Evolutionary conservation across 352 stramenopile species (phyloP).

Genomic region (Phytophthora pisi): DNA sequence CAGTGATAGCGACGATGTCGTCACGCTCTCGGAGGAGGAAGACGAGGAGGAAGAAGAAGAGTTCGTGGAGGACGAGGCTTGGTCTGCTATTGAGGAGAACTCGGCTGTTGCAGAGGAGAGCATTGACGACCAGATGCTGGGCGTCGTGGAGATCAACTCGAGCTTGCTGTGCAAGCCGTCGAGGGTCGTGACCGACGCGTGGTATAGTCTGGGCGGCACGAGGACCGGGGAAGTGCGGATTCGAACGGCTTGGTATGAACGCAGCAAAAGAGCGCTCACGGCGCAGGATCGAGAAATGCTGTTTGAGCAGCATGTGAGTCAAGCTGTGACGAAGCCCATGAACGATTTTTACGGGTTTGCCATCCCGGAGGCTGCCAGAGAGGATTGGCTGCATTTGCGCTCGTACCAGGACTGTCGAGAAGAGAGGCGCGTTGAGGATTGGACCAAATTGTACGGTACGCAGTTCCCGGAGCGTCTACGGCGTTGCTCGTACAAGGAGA

Average conservation of each 20-base stretch:
- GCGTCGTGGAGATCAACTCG: conserved; percentile 58
- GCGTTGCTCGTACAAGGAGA: conserved; percentile 38
- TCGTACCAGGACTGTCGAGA: conserved; percentile 82
- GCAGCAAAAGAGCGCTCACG: conserved; percentile 17
- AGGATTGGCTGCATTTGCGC: conserved; percentile 65
- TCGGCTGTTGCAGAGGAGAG: background rate
- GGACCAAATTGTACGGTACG: conserved; percentile 55
- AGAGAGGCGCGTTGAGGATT: conserved; percentile 66
- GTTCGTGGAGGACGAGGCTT: conserved; percentile 22
- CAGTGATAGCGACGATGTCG: conserved; percentile 57
- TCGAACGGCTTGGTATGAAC: conserved; percentile 57
- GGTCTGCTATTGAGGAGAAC: conserved; percentile 23
- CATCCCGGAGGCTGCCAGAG: conserved; percentile 43
- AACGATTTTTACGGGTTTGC: conserved; percentile 73
- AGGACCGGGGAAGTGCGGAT: conserved; percentile 69
- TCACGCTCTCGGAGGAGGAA: conserved; percentile 55
- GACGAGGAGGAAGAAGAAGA: conserved; percentile 38
- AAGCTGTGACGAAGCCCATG: conserved; percentile 28
- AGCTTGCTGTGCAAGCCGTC: conserved; percentile 41
- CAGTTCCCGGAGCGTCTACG: conserved; percentile 49
- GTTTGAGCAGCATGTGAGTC: conserved; percentile 48
- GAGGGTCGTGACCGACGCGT: conserved; percentile 53
- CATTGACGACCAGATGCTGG: conserved; percentile 54
- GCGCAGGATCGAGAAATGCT: conserved; percentile 39
- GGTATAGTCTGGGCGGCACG: conserved; percentile 59